Evolutionary conservation across 2,329 filamentous ascomycete species (phyloP).

Genomic region (Cryphonectria nitschkei): DNA sequence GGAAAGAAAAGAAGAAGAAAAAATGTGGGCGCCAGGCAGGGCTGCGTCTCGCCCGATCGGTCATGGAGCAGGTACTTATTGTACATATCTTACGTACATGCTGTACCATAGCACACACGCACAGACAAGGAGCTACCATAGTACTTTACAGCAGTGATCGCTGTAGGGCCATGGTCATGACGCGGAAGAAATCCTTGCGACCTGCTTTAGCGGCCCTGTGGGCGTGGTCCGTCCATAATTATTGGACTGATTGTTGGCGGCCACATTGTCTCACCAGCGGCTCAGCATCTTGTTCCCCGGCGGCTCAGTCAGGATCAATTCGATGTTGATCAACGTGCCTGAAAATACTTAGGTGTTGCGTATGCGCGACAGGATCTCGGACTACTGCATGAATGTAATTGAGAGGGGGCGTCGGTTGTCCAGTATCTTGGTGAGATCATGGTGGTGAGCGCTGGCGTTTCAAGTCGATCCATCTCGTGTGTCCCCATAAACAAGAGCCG

Average conservation of each 20-base stretch:
- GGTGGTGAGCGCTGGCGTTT: constrained; percentile 22
- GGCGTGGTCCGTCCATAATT: not conserved
- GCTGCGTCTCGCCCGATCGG: not conserved
- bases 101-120: too few species aligned
- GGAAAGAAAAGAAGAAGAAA: not conserved
- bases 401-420: constrained; percentile 1
- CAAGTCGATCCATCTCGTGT: constrained; percentile 15
- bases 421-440: constrained; percentile 25
- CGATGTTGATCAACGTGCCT: not conserved
- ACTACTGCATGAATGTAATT: not conserved
- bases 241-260: not conserved
- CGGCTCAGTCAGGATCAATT: not conserved
- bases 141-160: not conserved
- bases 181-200: not conserved
- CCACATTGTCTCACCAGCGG: constrained; percentile 9
- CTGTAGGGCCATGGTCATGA: not conserved
- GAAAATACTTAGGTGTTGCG: not conserved
- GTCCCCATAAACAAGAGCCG: too few species aligned
- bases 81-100: too few species aligned
- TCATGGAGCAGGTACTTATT: not conserved
- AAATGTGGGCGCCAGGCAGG: not conserved
- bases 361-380: not conserved
- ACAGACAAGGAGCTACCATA: too few species aligned
- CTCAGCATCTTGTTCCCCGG: not conserved
- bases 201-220: not conserved